Evolutionary conservation across 441 rosid species (phyloP).

Genomic region (Adansonia gregorii): DNA sequence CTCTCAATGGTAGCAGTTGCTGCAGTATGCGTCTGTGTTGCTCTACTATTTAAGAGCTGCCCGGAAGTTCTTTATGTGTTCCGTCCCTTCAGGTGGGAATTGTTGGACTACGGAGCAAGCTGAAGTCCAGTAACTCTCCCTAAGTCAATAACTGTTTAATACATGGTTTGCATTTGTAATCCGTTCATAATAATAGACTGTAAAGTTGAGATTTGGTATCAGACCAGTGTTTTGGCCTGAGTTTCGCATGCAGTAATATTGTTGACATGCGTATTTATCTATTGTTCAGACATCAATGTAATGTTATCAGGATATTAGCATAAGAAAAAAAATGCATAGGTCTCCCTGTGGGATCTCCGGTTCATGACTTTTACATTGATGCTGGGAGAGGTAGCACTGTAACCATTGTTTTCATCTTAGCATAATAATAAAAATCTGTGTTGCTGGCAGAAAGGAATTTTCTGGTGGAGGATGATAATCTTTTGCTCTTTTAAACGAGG

Average conservation of each 20-base stretch:
- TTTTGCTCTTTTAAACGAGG: background rate
- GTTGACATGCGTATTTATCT: background rate
- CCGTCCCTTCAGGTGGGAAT: constrained; percentile 95
- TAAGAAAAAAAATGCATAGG: background rate
- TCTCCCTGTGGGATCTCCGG: background rate
- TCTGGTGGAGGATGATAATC: background rate
- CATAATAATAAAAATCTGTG: background rate
- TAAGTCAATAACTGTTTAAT: background rate
- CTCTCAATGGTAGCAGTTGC: constrained; percentile 90
- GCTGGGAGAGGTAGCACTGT: background rate
- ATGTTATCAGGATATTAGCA: constrained; percentile 3
- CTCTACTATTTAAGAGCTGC: constrained; percentile 85
- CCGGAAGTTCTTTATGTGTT: constrained; percentile 85
- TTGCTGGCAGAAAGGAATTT: background rate
- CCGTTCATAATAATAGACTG: constrained; percentile 17
- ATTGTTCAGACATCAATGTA: background rate
- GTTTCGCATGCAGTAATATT: background rate
- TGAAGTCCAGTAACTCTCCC: constrained; percentile 31
- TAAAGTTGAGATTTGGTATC: constrained; percentile 9
- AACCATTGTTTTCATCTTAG: background rate
- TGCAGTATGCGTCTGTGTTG: constrained; percentile 91
- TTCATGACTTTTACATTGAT: background rate
- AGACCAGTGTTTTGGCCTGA: background rate
- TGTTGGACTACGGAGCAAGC: constrained; percentile 77
- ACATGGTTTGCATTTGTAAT: constrained; percentile 19